Evolutionary conservation across 768 basidiomycete genomes (phyloP), one percentile per base, ranked within the genome.

Genomic region (Lactarius indigo): DNA sequence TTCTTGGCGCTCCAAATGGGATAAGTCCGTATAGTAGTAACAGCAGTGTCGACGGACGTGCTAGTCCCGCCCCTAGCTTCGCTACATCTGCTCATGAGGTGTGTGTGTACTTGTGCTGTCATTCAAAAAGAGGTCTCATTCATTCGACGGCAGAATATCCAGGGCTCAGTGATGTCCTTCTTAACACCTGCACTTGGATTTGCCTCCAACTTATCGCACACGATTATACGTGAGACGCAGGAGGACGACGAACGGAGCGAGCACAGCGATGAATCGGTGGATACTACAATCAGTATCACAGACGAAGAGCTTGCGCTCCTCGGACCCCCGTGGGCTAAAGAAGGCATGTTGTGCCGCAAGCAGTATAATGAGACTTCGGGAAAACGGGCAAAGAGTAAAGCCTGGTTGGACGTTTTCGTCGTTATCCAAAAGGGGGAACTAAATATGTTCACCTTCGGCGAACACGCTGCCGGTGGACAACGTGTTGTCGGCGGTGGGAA

Each of bases 271-370:
- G 84, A 81, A 44, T 87, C 91, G 5, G 78, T 75, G 33, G 88
- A 89, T 31, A 91, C 89, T 1, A 86, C 83, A 39, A 89, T 92
- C 71, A 94, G 93, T 60, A 93, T 98, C 66, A 87, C 91, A 8
- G 96, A 98, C 72, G 97, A 98, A 76, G 94, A 97, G 77, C 82
- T 99, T 15, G 96, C 96, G 2, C 80, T 98, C 42, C 86, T 97
- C 18, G 97, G 97, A 18, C 88, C 97, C 6, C 97, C 97, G 0
- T 99, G 96, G 96, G 97, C 97, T 0, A 99, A 99, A 77, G 97
- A 99, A 76, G 97, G 97, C 15, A 91, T 96, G 82, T 85, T 99
- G 10, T 90, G 89, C 71, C 88, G 96, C 28, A 98, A 98, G 75
- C 92, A 94, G 68, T 98, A 96, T 75, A 95, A 92, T 88, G 96